Evolutionary conservation across 1,139 yeast genomes (phyloP).

Genomic region (Sugiyamaella paludigena): DNA sequence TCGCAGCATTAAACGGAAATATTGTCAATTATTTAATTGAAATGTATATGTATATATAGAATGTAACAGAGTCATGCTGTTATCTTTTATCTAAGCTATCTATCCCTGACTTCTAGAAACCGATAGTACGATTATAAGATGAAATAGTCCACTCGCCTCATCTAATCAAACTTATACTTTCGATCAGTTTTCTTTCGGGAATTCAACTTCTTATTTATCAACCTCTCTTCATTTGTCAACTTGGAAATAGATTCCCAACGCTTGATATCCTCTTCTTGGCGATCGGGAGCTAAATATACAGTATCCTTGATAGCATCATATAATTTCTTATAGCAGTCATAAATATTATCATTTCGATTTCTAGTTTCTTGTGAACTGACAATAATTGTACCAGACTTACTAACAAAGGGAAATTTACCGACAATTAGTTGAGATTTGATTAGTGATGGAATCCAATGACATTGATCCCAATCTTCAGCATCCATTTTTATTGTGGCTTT

Average conservation of each 20-base stretch:
- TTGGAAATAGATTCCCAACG: slow-evolving; percentile 56
- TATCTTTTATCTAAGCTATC: background rate
- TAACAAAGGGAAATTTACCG: slow-evolving; percentile 51
- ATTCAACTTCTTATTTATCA: slow-evolving; percentile 50
- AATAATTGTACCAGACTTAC: slow-evolving; percentile 53
- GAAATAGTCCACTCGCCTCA: background rate
- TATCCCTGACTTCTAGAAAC: no score
- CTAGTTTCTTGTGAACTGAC: slow-evolving; percentile 63
- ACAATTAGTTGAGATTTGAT: slow-evolving; percentile 43
- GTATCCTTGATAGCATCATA: slow-evolving; percentile 49
- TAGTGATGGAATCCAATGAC: slow-evolving; percentile 63
- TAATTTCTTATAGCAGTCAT: slow-evolving; percentile 60
- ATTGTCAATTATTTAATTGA: background rate
- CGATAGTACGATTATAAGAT: background rate
- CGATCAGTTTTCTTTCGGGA: slow-evolving; percentile 58
- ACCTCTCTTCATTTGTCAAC: slow-evolving; percentile 48
- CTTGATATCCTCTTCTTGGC: slow-evolving; percentile 46
- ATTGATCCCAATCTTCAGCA: slow-evolving; percentile 48
- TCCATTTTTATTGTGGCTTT: slow-evolving; percentile 68
- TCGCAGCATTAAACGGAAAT: background rate
- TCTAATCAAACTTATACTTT: slow-evolving; percentile 13
- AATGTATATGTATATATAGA: background rate
- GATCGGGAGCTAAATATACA: slow-evolving; percentile 52
- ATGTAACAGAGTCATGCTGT: no score
- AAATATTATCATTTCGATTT: slow-evolving; percentile 56